Conservation (phyloP, 495 filamentous ascomycete species). For the Talaromyces trachyspermus region DNA sequence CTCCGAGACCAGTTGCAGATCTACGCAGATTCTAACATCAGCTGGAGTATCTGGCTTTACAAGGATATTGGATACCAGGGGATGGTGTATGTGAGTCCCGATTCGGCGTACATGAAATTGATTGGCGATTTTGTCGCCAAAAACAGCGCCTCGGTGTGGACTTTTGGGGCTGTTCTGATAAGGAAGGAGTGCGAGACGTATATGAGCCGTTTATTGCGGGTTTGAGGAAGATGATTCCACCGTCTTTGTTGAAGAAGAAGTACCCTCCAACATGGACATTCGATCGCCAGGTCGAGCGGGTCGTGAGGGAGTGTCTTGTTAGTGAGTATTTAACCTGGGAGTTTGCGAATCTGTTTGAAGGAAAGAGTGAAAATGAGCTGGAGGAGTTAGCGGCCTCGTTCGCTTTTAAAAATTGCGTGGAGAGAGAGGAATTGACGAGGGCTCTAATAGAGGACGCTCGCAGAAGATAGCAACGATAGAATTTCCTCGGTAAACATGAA, state of each 20-base stretch:
- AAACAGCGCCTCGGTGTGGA: constrained; percentile 46
- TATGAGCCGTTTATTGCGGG: constrained; percentile 30
- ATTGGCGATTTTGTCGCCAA: constrained; percentile 47
- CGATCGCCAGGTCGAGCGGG: constrained; percentile 46
- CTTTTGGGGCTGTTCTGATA: constrained; percentile 44
- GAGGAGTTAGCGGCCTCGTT: constrained; percentile 51
- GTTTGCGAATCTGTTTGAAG: constrained; percentile 50
- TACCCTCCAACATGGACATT: constrained; percentile 52
- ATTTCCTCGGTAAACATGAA: too few species aligned
- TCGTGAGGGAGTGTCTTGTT: constrained; percentile 46
- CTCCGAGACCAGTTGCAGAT: constrained; percentile 50
- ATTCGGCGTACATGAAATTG: constrained; percentile 42
- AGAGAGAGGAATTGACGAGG: constrained; percentile 48
- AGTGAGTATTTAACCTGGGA: constrained; percentile 46
- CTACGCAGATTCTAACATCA: constrained; percentile 47
- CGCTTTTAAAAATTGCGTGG: constrained; percentile 48
- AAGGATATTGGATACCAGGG: constrained; percentile 61
- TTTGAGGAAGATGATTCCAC: constrained; percentile 32
- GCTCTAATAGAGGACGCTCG: constrained; percentile 38
- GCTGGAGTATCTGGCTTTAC: constrained; percentile 60
- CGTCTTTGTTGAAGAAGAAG: constrained; percentile 26
- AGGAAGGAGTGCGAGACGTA: constrained; percentile 26
- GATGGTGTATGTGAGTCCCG: constrained; percentile 47
- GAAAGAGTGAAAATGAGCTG: constrained; percentile 44
- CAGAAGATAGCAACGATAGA: too few species aligned